Evolutionary conservation across 2,329 filamentous ascomycete species (phyloP).

Genomic region (Polytolypa hystricis): DNA sequence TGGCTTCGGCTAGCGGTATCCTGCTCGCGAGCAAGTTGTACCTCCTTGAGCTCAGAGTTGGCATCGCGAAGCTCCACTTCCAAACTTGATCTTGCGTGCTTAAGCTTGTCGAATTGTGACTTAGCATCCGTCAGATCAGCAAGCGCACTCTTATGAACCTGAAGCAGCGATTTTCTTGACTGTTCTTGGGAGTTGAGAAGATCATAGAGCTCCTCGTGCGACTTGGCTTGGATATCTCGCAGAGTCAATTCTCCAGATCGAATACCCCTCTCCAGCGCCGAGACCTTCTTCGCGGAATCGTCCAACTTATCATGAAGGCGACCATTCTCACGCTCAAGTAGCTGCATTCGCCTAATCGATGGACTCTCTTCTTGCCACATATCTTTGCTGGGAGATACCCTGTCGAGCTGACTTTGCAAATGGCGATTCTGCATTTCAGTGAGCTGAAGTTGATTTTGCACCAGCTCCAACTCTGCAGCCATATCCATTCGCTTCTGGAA

Average conservation of each 20-base stretch:
- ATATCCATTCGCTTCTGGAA: constrained; percentile 86
- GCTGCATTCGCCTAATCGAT: constrained; percentile 69
- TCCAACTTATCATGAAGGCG: constrained; percentile 89
- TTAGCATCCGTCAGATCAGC: constrained; percentile 80
- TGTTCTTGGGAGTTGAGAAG: constrained; percentile 89
- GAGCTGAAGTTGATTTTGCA: constrained; percentile 89
- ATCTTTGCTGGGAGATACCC: constrained; percentile 51
- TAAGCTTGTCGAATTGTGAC: constrained; percentile 73
- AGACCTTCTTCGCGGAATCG: constrained; percentile 86
- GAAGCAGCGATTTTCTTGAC: constrained; percentile 66
- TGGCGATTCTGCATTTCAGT: constrained; percentile 93
- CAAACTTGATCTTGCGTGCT: constrained; percentile 64
- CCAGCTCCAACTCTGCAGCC: constrained; percentile 77
- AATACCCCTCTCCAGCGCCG: constrained; percentile 74
- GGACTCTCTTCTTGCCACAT: constrained; percentile 62
- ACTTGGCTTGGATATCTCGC: constrained; percentile 83
- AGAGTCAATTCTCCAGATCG: constrained; percentile 78
- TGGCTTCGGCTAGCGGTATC: constrained; percentile 80
- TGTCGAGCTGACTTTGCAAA: constrained; percentile 74
- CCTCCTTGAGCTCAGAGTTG: constrained; percentile 71
- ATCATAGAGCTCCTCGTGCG: constrained; percentile 87
- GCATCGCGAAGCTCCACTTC: constrained; percentile 83
- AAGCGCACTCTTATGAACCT: constrained; percentile 75
- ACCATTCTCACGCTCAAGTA: constrained; percentile 84
- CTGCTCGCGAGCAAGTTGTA: constrained; percentile 67